Evolutionary conservation across 306 rosid genomes (phyloP).

Genomic region (Prunus davidiana): DNA sequence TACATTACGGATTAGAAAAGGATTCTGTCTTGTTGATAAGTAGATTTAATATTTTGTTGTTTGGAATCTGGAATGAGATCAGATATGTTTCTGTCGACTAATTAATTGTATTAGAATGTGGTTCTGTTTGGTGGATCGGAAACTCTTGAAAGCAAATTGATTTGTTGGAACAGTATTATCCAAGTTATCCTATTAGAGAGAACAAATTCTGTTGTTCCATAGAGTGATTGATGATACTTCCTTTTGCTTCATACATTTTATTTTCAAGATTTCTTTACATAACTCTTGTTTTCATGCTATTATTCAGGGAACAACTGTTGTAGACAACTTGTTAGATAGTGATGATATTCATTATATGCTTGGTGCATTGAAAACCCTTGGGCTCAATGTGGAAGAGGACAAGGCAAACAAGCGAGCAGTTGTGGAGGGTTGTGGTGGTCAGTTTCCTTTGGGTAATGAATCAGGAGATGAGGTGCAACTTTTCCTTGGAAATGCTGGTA

Average conservation of each 20-base stretch:
- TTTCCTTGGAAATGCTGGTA: constrained; percentile 99
- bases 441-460: constrained; percentile 60
- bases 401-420: constrained; percentile 62
- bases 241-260: background rate
- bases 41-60: background rate
- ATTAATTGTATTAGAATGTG: background rate
- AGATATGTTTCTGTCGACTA: background rate
- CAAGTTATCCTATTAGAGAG: background rate
- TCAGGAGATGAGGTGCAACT: constrained; percentile 71
- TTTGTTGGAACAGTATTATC: background rate
- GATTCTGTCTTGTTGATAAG: background rate
- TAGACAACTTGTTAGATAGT: constrained; percentile 86
- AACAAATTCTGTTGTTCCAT: background rate
- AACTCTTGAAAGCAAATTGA: background rate
- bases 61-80: background rate
- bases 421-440: constrained; percentile 93
- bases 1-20: background rate
- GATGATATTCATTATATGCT: constrained; percentile 97
- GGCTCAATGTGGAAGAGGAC: constrained; percentile 79
- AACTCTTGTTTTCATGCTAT: constrained; percentile 8
- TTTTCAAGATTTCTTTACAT: background rate
- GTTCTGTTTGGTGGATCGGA: background rate
- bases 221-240: constrained; percentile 1
- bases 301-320: constrained; percentile 89
- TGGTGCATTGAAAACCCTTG: constrained; percentile 81